Evolutionary conservation across 1,284 basidiomycete species (phyloP).

Genomic region (Mycena sp.): DNA sequence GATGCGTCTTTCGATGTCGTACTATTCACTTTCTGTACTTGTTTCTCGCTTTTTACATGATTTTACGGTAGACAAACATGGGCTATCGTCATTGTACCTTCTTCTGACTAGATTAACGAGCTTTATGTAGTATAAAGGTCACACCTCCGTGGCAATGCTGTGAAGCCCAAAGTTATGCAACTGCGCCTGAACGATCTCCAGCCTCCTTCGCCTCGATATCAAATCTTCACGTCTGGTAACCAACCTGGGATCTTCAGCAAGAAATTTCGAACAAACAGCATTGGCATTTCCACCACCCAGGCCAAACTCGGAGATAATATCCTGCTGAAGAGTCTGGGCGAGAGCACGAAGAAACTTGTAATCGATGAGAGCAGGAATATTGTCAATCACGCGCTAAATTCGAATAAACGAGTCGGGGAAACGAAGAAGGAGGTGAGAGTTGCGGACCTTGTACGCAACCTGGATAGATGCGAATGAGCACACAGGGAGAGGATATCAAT

Average conservation of each 20-base stretch:
- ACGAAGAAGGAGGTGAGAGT: background rate
- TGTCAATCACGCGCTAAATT: constrained; percentile 57
- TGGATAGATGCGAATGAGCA: no score
- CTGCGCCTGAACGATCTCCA: constrained; percentile 33
- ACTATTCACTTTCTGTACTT: no score
- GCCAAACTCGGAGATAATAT: constrained; percentile 50
- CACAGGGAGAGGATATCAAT: background rate
- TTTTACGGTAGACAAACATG: no score
- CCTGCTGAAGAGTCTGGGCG: constrained; percentile 44
- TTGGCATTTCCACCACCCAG: constrained; percentile 48
- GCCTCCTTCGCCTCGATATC: constrained; percentile 6
- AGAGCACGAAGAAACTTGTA: constrained; percentile 51
- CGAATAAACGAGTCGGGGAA: background rate
- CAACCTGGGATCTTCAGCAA: constrained; percentile 53
- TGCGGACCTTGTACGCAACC: constrained; percentile 16
- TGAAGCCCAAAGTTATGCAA: constrained; percentile 21
- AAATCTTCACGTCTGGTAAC: constrained; percentile 47
- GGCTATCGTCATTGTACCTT: no score
- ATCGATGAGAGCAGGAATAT: constrained; percentile 56
- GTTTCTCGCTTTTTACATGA: no score
- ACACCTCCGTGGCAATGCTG: background rate
- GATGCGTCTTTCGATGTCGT: no score
- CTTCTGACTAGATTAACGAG: no score
- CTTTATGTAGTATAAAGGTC: no score
- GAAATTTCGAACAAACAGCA: constrained; percentile 47